Evolutionary conservation across 257 asterid genomes (phyloP).

Genomic region (Nicotiana tomentosiformis): DNA sequence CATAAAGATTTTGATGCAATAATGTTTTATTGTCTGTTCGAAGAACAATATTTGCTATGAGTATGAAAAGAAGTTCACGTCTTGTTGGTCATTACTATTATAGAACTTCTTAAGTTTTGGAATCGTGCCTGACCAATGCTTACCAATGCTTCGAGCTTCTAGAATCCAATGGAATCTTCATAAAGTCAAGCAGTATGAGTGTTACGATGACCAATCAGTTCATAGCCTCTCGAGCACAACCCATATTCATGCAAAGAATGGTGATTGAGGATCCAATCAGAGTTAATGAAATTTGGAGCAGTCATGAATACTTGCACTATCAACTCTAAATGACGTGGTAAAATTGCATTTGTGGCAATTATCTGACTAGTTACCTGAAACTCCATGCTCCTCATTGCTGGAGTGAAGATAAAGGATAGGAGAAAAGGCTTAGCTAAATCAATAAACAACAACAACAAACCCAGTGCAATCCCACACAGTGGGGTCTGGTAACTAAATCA

Average conservation of each 20-base stretch:
- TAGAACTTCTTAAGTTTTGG: neutral
- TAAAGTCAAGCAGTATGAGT: neutral
- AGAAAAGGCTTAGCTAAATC: neutral
- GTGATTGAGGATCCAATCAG: neutral
- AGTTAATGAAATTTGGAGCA: neutral
- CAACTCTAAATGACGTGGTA: neutral
- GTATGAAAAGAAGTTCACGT: neutral
- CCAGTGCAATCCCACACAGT: no score
- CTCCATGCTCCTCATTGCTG: neutral
- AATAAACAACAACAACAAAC: neutral
- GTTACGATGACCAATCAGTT: neutral
- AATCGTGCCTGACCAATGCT: neutral
- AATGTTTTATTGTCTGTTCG: neutral
- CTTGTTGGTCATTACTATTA: neutral
- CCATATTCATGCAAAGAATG: neutral
- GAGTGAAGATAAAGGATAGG: neutral
- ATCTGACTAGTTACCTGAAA: neutral
- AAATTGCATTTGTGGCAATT: neutral
- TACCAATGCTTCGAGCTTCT: neutral
- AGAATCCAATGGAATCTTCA: neutral
- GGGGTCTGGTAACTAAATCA: neutral
- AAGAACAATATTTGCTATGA: neutral
- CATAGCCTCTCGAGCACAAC: neutral
- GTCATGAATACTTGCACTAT: neutral
- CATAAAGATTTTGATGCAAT: neutral